phyloP scores from a whole-genome alignment of 164 flowering plant genomes.

The Vitis cinerea region DNA sequence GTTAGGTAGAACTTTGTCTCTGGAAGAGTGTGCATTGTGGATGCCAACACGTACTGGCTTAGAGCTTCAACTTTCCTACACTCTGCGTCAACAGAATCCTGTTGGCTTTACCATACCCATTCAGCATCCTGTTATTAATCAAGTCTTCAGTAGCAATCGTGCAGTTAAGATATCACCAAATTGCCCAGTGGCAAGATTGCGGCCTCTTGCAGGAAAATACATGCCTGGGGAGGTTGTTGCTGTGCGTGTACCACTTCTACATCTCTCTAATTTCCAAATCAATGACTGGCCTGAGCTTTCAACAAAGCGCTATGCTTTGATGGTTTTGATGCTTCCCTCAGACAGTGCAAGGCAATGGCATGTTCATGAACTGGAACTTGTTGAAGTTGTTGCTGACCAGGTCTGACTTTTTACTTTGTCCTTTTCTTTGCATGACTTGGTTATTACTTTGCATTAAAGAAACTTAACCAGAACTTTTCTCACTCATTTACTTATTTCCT shows the following conservation, averaged over 20 bases:
- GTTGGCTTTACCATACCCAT: conserved; percentile 75
- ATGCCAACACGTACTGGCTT: conserved; percentile 79
- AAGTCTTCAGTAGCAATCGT: conserved; percentile 61
- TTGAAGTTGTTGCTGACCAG: conserved; percentile 95
- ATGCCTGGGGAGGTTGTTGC: conserved; percentile 85
- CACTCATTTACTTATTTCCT: background rate
- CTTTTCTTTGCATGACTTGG: background rate
- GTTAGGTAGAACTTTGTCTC: conserved; percentile 69
- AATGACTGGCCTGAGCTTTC: conserved; percentile 85
- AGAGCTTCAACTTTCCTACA: conserved; percentile 82
- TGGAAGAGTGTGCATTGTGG: conserved; percentile 93
- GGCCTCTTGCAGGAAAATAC: conserved; percentile 61
- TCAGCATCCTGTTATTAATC: conserved; percentile 68
- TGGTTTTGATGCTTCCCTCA: conserved; percentile 91
- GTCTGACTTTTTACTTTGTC: conserved; percentile 23
- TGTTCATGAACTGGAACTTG: conserved; percentile 85
- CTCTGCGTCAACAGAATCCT: conserved; percentile 65
- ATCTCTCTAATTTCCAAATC: conserved; percentile 74
- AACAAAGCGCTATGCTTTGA: conserved; percentile 73
- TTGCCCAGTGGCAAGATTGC: conserved; percentile 65
- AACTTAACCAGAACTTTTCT: too few relatives aligned
- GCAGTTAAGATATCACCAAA: conserved; percentile 74
- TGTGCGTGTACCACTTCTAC: conserved; percentile 80
- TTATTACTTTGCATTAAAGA: background rate
- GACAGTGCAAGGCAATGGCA: conserved; percentile 88